These are phyloP conservation scores for Protomyces pachydermus DNA, from an alignment of 1,139 yeast genomes.

Conservation along the genomic window DNA sequence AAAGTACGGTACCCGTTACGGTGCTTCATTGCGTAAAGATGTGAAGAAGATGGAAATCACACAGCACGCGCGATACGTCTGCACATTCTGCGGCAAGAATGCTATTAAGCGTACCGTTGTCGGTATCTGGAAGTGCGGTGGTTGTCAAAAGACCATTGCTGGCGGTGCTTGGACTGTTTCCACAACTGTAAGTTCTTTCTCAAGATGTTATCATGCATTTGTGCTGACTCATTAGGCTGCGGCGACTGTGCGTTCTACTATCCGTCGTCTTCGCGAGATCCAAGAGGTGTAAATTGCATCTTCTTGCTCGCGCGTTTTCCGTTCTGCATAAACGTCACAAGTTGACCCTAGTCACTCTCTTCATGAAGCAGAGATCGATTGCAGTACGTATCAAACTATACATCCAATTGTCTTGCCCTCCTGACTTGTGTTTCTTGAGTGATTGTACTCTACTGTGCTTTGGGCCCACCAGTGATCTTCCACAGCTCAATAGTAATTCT, in stretches of 20 bases:
- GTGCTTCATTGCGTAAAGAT: slow-evolving; percentile 99
- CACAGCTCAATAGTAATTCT: too few species aligned
- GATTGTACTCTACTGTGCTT: too few species aligned
- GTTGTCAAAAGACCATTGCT: slow-evolving; percentile 95
- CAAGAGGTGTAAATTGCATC: slow-evolving; percentile 79
- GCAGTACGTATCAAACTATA: neutral
- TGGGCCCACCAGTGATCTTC: too few species aligned
- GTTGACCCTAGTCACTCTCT: neutral
- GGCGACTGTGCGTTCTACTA: slow-evolving; percentile 99
- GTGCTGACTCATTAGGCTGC: slow-evolving; percentile 74
- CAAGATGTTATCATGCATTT: neutral
- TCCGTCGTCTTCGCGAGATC: slow-evolving; percentile 99
- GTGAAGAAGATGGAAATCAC: slow-evolving; percentile 94
- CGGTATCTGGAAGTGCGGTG: slow-evolving; percentile 97
- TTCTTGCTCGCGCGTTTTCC: too few species aligned
- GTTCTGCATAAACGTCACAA: neutral
- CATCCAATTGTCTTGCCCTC: too few species aligned
- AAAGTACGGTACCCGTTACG: slow-evolving; percentile 62
- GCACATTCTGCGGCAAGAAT: slow-evolving; percentile 99
- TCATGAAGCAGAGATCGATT: neutral
- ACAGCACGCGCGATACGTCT: slow-evolving; percentile 97
- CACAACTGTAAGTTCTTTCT: slow-evolving; percentile 34
- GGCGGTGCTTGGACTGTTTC: slow-evolving; percentile 99
- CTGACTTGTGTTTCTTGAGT: too few species aligned
- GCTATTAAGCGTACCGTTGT: slow-evolving; percentile 95